Percentiles rank a stretch among this genome's conserved stretches.
These are phyloP conservation scores for Silene latifolia DNA, from an alignment of 148 eudicot genomes.

Conservation along the genomic window DNA sequence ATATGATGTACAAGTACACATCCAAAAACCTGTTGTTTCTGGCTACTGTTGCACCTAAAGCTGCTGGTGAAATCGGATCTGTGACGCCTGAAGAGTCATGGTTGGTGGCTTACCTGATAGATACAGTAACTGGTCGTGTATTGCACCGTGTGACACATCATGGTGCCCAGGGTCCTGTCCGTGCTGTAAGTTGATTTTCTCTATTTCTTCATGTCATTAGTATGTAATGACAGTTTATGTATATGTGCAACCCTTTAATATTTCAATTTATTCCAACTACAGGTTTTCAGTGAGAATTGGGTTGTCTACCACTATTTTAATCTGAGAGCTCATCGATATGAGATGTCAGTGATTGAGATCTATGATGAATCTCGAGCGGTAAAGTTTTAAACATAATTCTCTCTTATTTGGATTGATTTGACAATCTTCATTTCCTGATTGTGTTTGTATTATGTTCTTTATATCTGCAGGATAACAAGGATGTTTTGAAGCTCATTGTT, in stretches of 20 bases:
- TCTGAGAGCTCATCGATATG: slow-evolving; percentile 92
- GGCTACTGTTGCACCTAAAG: slow-evolving; percentile 91
- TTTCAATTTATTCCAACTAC: slow-evolving; percentile 21
- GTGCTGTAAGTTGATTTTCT: slow-evolving; percentile 65
- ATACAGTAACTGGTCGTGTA: slow-evolving; percentile 92
- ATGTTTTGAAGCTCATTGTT: slow-evolving; percentile 75
- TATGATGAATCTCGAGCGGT: slow-evolving; percentile 98
- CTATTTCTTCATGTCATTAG: neutral
- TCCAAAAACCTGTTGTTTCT: slow-evolving; percentile 84
- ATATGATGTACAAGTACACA: slow-evolving; percentile 90
- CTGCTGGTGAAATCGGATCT: slow-evolving; percentile 73
- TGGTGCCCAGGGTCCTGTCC: slow-evolving; percentile 95
- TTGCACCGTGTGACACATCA: slow-evolving; percentile 90
- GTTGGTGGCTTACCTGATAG: slow-evolving; percentile 81
- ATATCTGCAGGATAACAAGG: slow-evolving; percentile 79
- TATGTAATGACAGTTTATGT: neutral
- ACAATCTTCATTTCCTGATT: slow-evolving; percentile 13
- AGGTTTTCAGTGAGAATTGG: slow-evolving; percentile 99
- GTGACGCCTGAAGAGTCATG: slow-evolving; percentile 90
- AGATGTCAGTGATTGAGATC: slow-evolving; percentile 98
- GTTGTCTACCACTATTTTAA: slow-evolving; percentile 98
- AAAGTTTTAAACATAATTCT: slow-evolving; percentile 26
- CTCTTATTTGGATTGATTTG: neutral
- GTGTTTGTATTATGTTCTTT: slow-evolving; percentile 9
- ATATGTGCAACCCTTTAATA: neutral